Evolutionary conservation across 257 asterid genomes (phyloP).

Genomic region (Gentiana straminea): DNA sequence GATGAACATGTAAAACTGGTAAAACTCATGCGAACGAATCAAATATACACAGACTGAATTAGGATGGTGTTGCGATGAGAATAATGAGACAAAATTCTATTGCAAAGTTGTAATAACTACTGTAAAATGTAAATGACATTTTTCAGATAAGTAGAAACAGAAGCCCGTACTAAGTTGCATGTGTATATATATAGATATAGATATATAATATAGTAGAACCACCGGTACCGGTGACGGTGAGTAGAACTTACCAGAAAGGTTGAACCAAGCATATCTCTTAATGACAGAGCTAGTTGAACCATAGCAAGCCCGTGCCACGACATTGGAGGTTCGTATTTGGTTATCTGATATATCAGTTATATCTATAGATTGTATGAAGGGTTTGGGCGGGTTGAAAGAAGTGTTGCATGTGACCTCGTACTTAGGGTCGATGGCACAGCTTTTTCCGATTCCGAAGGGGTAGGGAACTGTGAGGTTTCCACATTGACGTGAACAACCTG

Average conservation of each 20-base stretch:
- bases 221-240: no score
- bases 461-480: slow-evolving; percentile 23
- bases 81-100: no score
- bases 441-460: slow-evolving; percentile 19
- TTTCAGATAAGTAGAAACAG: no score
- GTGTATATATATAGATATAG: no score
- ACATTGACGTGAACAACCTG: slow-evolving; percentile 14
- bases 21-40: no score
- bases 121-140: no score
- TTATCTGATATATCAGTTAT: slow-evolving; percentile 40
- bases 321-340: slow-evolving; percentile 40
- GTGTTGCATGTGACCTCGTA: slow-evolving; percentile 12
- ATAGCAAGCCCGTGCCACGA: slow-evolving; percentile 36
- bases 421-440: slow-evolving; percentile 8
- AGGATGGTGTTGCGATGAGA: no score
- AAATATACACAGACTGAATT: no score
- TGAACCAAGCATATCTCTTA: slow-evolving; percentile 14
- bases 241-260: slow-evolving; percentile 7
- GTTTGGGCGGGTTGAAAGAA: slow-evolving; percentile 35
- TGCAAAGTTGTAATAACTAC: no score
- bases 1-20: no score
- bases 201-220: no score
- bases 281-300: slow-evolving; percentile 14
- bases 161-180: no score
- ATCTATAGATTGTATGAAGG: slow-evolving; percentile 13